A percentile compares a stretch with the other conserved stretches of the same genome.
These are phyloP conservation scores for Albatrellus sp. DNA, from an alignment of 1,284 basidiomycete genomes.

Conservation along the genomic window DNA sequence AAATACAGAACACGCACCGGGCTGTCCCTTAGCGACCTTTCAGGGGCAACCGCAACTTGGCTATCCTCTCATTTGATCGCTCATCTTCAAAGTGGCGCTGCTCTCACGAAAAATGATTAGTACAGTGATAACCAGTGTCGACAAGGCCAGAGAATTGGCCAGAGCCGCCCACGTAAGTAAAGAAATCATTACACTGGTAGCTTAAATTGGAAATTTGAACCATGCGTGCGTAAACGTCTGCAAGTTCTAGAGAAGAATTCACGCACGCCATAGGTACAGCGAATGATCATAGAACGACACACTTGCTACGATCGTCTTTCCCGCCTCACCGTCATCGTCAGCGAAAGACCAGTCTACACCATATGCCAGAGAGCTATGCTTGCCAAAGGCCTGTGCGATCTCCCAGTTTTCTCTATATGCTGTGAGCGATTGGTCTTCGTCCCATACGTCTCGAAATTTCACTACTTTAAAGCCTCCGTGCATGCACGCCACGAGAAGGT, in stretches of 20 bases:
- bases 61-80: too few species aligned
- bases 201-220: too few species aligned
- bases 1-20: too few species aligned
- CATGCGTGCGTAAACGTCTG: too few species aligned
- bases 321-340: conserved; percentile 9
- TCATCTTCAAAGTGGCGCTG: too few species aligned
- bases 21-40: too few species aligned
- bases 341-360: conserved; percentile 87
- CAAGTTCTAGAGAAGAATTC: conserved; percentile 7
- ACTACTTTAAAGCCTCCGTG: conserved; percentile 92
- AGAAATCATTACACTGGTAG: too few species aligned
- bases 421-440: not conserved
- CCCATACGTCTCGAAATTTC: conserved; percentile 22
- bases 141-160: too few species aligned
- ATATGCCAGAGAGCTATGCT: conserved; percentile 82
- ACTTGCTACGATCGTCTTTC: conserved; percentile 59
- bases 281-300: conserved; percentile 96
- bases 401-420: conserved; percentile 16
- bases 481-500: conserved; percentile 90
- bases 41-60: too few species aligned
- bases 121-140: too few species aligned
- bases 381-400: conserved; percentile 55
- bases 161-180: too few species aligned
- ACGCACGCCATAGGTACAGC: conserved; percentile 73
- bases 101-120: too few species aligned